Conservation (phyloP, 805 yeast species). For the Tetrapisispora pingtungensis region DNA sequence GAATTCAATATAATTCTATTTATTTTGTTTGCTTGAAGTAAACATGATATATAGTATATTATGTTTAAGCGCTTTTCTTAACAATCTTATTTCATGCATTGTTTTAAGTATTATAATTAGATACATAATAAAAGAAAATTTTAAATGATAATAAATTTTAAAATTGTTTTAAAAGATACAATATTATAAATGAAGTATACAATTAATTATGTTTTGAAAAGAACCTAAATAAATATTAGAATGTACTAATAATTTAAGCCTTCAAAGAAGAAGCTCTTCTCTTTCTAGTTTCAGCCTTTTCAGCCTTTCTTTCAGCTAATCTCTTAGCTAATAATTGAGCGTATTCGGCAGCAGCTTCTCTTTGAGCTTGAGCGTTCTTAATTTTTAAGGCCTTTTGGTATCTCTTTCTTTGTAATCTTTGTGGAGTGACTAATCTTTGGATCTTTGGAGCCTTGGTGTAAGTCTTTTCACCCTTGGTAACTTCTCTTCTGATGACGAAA, state of each 20-base stretch:
- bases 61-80: no score
- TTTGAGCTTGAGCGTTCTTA: conserved; percentile 95
- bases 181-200: conserved; percentile 7
- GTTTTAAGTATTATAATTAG: no score
- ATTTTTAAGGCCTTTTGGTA: conserved; percentile 87
- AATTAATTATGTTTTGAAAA: conserved; percentile 5
- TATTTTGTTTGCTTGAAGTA: no score
- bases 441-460: conserved; percentile 99
- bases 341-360: conserved; percentile 99
- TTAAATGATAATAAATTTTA: conserved; percentile 3
- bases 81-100: no score
- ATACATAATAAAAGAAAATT: background rate
- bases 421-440: conserved; percentile 99
- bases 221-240: conserved; percentile 2
- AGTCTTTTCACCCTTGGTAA: conserved; percentile 94
- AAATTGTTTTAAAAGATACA: conserved; percentile 5
- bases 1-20: no score
- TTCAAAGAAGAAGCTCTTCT: conserved; percentile 99
- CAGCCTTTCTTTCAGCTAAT: conserved; percentile 96
- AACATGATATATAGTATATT: no score
- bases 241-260: conserved; percentile 42
- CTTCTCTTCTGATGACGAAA: conserved; percentile 97
- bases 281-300: conserved; percentile 97
- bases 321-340: conserved; percentile 97
- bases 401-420: conserved; percentile 98